Percentiles rank a stretch among this genome's conserved stretches.
Conservation (phyloP, 2,329 filamentous ascomycete species). For the Botrytis pseudocinerea region DNA sequence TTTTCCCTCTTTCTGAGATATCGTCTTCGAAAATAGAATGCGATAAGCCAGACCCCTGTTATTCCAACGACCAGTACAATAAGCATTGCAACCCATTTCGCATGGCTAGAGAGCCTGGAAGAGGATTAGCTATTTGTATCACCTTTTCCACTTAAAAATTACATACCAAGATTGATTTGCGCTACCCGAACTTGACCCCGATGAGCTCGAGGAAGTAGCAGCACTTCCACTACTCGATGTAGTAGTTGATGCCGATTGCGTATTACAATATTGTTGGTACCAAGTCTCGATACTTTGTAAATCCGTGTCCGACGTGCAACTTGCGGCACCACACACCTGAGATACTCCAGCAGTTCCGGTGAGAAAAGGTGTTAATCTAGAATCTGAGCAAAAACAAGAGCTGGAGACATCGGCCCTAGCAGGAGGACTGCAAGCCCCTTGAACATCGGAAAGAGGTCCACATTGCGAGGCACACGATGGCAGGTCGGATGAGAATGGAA, state of each 20-base stretch:
- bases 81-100: constrained; percentile 80
- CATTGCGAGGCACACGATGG: constrained; percentile 64
- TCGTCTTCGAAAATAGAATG: constrained; percentile 70
- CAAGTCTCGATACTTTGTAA: constrained; percentile 63
- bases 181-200: constrained; percentile 25
- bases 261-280: constrained; percentile 68
- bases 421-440: constrained; percentile 68
- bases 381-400: constrained; percentile 72
- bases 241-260: constrained; percentile 40
- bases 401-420: constrained; percentile 56
- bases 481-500: constrained; percentile 57
- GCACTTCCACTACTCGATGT: constrained; percentile 30
- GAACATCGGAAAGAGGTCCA: constrained; percentile 65
- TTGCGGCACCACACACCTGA: constrained; percentile 60
- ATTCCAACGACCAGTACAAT: constrained; percentile 73
- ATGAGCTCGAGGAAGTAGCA: constrained; percentile 21
- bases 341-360: constrained; percentile 58
- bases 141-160: neutral
- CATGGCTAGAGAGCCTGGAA: constrained; percentile 66
- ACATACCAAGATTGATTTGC: constrained; percentile 27
- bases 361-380: constrained; percentile 56
- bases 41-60: constrained; percentile 63
- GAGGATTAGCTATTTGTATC: neutral
- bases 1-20: constrained; percentile 70
- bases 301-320: constrained; percentile 51